Evolutionary conservation across 257 asterid genomes (phyloP).

Genomic region (Capsicum baccatum): DNA sequence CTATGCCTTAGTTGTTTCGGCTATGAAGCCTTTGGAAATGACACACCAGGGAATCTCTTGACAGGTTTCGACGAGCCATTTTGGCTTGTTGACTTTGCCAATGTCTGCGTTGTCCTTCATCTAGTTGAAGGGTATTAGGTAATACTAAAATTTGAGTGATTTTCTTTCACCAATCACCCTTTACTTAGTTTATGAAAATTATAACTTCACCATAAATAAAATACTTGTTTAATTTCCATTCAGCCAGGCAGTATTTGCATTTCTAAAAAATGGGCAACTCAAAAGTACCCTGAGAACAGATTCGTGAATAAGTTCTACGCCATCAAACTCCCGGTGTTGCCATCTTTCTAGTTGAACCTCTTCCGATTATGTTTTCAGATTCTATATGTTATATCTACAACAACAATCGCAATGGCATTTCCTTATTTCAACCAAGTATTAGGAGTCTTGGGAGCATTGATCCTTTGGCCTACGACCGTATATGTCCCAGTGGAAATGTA

Average conservation of each 20-base stretch:
- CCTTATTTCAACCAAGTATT: too few species aligned
- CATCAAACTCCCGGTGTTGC: conserved; percentile 54
- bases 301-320: conserved; percentile 44
- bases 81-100: conserved; percentile 72
- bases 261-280: conserved; percentile 46
- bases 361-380: neutral
- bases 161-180: neutral
- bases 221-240: neutral
- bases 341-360: conserved; percentile 49
- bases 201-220: neutral
- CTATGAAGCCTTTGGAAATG: conserved; percentile 72
- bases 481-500: too few species aligned
- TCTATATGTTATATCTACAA: too few species aligned
- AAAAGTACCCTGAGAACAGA: conserved; percentile 42
- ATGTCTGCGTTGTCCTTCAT: conserved; percentile 62
- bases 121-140: conserved; percentile 74
- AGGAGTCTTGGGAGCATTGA: too few species aligned
- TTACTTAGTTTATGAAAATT: neutral
- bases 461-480: too few species aligned
- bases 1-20: conserved; percentile 31
- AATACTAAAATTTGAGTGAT: neutral
- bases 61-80: conserved; percentile 78
- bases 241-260: conserved; percentile 66
- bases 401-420: too few species aligned
- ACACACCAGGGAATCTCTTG: conserved; percentile 70